Conservation (phyloP, 148 eudicot genomes). For the Spergularia marina region DNA sequence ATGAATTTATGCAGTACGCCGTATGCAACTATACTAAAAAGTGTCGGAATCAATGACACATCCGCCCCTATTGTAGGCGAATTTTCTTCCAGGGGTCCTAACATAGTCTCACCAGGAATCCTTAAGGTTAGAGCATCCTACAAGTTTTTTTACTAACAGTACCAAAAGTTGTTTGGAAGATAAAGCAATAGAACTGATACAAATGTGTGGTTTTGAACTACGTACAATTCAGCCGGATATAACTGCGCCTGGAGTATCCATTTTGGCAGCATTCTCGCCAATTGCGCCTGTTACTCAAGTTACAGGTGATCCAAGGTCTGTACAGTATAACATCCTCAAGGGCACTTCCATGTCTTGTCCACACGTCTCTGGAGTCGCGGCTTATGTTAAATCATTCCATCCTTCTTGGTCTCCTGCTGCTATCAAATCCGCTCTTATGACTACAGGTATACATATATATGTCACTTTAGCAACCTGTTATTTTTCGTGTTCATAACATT, state of each 20-base stretch:
- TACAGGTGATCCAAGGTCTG: conserved; percentile 30
- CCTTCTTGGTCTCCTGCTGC: conserved; percentile 42
- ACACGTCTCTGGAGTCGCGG: conserved; percentile 36
- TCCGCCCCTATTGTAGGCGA: conserved; percentile 29
- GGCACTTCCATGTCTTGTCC: conserved; percentile 53
- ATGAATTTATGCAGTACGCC: conserved; percentile 11
- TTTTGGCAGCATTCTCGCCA: conserved; percentile 41
- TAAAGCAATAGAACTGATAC: not conserved
- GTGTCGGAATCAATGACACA: conserved; percentile 13
- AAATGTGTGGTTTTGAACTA: not conserved
- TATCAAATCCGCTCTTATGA: conserved; percentile 45
- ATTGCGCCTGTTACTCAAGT: conserved; percentile 12
- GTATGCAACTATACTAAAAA: conserved; percentile 29
- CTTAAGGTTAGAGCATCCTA: conserved; percentile 23
- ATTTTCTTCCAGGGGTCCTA: conserved; percentile 40
- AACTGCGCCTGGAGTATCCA: conserved; percentile 43
- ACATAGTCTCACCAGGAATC: conserved; percentile 21
- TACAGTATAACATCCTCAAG: conserved; percentile 20
- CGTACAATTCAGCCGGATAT: conserved; percentile 35
- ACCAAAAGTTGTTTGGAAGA: not conserved
- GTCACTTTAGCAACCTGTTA: not conserved
- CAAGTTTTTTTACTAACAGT: not conserved
- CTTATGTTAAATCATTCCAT: conserved; percentile 40
- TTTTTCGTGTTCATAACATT: not conserved
- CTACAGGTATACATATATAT: conserved; percentile 26